Percentiles rank a stretch among this genome's conserved stretches.
These are phyloP conservation scores for Trichoderma reesei DNA, from an alignment of 495 filamentous ascomycete species.

Conservation along the genomic window DNA sequence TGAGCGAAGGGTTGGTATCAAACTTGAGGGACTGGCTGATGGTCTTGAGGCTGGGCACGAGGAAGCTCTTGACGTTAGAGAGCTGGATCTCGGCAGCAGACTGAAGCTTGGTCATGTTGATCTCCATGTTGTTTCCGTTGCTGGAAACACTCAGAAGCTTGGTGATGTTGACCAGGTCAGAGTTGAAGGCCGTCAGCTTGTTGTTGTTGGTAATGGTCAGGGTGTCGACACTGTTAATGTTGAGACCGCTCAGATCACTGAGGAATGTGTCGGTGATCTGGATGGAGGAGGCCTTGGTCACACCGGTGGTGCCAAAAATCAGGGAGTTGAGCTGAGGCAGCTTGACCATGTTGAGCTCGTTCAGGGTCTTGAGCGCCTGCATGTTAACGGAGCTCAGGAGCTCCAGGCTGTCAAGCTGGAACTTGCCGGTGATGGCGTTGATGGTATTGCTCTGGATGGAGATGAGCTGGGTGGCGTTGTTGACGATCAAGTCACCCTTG, in stretches of 20 bases:
- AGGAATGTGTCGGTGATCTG: constrained; percentile 77
- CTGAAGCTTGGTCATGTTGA: constrained; percentile 64
- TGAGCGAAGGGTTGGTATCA: constrained; percentile 64
- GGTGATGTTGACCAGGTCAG: constrained; percentile 61
- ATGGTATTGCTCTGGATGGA: constrained; percentile 40
- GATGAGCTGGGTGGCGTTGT: constrained; percentile 49
- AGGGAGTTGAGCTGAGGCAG: constrained; percentile 61
- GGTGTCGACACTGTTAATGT: constrained; percentile 48
- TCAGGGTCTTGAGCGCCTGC: constrained; percentile 50
- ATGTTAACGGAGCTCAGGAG: constrained; percentile 55
- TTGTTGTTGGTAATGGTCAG: constrained; percentile 80
- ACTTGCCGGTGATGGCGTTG: constrained; percentile 44
- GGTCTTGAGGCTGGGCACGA: constrained; percentile 62
- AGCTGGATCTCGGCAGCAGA: constrained; percentile 80
- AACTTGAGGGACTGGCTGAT: constrained; percentile 77
- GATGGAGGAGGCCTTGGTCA: constrained; percentile 55
- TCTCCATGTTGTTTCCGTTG: constrained; percentile 46
- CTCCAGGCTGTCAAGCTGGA: constrained; percentile 56
- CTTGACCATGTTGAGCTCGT: constrained; percentile 56
- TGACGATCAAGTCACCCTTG: constrained; percentile 53
- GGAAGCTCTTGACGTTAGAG: constrained; percentile 67
- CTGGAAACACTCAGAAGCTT: constrained; percentile 55
- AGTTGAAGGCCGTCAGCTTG: constrained; percentile 55
- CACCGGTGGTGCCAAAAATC: constrained; percentile 50
- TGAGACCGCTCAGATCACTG: constrained; percentile 63